phyloP scores from a whole-genome alignment of 2,329 filamentous ascomycete genomes.

The Nemania diffusa region DNA sequence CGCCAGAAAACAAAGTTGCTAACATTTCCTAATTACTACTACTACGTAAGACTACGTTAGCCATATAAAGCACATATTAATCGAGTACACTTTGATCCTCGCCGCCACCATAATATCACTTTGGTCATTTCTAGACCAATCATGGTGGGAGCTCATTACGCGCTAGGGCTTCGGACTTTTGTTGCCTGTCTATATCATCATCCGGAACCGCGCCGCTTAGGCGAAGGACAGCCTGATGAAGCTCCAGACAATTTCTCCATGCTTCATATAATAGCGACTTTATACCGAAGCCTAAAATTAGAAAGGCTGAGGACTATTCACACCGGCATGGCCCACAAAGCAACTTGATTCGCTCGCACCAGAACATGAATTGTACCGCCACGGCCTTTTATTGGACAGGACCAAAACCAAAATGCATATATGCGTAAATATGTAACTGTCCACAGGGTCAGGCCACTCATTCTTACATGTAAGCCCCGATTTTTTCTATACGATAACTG shows the following conservation, averaged over 20 bases:
- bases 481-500: background rate
- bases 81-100: background rate
- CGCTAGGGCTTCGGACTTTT: background rate
- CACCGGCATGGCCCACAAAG: background rate
- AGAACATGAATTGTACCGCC: background rate
- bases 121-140: slow-evolving; percentile 20
- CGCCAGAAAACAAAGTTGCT: background rate
- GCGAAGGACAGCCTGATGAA: background rate
- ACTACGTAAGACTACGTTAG: background rate
- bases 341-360: background rate
- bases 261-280: too few species aligned
- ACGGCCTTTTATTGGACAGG: background rate
- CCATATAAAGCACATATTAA: background rate
- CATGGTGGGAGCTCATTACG: background rate
- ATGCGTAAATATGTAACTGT: too few species aligned
- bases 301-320: too few species aligned
- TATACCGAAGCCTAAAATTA: too few species aligned
- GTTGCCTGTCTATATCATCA: background rate
- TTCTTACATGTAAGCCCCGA: background rate
- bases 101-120: background rate
- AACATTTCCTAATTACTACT: slow-evolving; percentile 11
- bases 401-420: slow-evolving; percentile 12
- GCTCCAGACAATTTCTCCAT: background rate
- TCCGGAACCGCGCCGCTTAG: slow-evolving; percentile 6
- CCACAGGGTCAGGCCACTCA: background rate